phyloP scores from a whole-genome alignment of 352 stramenopile species.

The Globisporangium carolinianum region DNA sequence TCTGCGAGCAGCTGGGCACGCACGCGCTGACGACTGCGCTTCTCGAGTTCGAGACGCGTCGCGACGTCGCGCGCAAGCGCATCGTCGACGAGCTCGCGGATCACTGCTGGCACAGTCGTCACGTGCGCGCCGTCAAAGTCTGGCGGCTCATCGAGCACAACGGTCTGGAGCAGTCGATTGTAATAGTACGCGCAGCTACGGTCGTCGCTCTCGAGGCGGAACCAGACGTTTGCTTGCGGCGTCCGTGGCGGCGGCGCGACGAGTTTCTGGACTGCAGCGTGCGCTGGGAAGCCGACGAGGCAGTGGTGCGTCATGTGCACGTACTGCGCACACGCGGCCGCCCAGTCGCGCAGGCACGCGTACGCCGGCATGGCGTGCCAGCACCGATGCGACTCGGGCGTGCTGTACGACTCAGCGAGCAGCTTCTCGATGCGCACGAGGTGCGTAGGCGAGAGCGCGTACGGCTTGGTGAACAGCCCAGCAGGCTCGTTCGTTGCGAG shows the following conservation, averaged over 20 bases:
- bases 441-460: constrained; percentile 32
- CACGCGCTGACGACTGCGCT: constrained; percentile 29
- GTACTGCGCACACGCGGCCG: constrained; percentile 33
- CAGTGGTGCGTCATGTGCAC: constrained; percentile 52
- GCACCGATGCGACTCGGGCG: constrained; percentile 23
- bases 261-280: constrained; percentile 33
- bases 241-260: constrained; percentile 39
- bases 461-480: constrained; percentile 69
- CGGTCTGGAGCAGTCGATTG: constrained; percentile 43
- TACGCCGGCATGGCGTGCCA: constrained; percentile 61
- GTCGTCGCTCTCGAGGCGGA: constrained; percentile 35
- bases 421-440: constrained; percentile 31
- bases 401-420: constrained; percentile 15
- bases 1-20: constrained; percentile 40
- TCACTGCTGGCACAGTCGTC: constrained; percentile 36
- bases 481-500: constrained; percentile 50
- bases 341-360: constrained; percentile 40
- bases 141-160: constrained; percentile 28
- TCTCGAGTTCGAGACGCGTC: constrained; percentile 46
- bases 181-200: constrained; percentile 58
- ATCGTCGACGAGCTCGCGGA: constrained; percentile 42
- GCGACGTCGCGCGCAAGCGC: constrained; percentile 28
- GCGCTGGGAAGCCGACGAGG: constrained; percentile 32
- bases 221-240: constrained; percentile 57
- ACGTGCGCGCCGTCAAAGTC: constrained; percentile 54